Evolutionary conservation across 2,329 filamentous ascomycete species (phyloP).

Genomic region (Claviceps sp.): DNA sequence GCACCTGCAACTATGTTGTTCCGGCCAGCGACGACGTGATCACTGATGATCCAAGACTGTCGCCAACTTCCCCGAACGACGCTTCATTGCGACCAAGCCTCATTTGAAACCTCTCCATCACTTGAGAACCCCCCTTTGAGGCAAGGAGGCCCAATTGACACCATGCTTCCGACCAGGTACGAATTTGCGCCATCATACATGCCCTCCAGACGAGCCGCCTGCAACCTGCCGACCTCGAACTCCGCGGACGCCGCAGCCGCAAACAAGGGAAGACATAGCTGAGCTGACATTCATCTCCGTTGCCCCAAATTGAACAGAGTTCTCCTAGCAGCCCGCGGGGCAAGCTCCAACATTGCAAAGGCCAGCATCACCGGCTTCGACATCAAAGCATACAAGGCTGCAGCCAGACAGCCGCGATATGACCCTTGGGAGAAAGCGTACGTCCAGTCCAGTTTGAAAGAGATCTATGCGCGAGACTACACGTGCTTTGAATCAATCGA

Average conservation of each 20-base stretch:
- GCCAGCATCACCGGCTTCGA: constrained; percentile 89
- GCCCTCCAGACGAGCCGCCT: constrained; percentile 1
- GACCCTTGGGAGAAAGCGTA: constrained; percentile 55
- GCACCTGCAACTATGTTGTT: constrained; percentile 11
- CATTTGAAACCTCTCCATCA: background rate
- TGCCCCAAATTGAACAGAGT: constrained; percentile 16
- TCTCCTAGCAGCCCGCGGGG: constrained; percentile 39
- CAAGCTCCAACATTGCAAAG: constrained; percentile 64
- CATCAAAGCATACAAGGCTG: constrained; percentile 62
- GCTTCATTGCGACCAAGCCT: constrained; percentile 1
- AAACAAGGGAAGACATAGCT: background rate
- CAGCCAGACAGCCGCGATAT: constrained; percentile 49
- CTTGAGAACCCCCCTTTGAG: background rate
- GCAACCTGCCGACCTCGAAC: background rate
- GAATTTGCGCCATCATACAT: constrained; percentile 3
- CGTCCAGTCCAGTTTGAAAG: constrained; percentile 19
- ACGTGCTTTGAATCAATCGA: too few relatives aligned
- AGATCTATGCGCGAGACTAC: background rate
- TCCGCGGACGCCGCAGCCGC: background rate
- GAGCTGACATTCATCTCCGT: background rate
- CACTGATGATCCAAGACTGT: too few relatives aligned
- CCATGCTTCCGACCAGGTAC: constrained; percentile 28
- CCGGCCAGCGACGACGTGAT: constrained; percentile 7
- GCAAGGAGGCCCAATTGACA: constrained; percentile 8
- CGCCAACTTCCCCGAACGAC: background rate